Base-by-base conservation (phyloP, 2,329 filamentous ascomycete genomes). In the Paecilomyces sp. region DNA sequence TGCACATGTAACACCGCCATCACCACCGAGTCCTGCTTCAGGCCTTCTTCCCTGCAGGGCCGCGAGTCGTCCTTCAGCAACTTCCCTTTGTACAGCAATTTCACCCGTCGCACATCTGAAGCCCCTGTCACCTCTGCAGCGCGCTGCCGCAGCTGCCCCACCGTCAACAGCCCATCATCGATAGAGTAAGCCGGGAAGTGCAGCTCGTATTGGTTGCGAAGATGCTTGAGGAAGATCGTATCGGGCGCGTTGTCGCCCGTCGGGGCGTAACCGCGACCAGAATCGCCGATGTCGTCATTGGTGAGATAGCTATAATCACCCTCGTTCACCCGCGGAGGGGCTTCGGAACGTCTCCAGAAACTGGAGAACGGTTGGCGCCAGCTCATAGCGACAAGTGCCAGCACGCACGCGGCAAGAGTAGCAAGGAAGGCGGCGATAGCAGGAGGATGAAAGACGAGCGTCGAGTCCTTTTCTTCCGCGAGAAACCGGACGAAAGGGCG, bases 11-110 rank as follows among this genome's bases (percentile, higher is more conserved):
- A 77, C 30, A 80, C 74, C 47, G 80, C 77, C 58, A 79, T 66
- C 55, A 81, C 71, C 64, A 79, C 75, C 3, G 77, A 80, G 56
- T 80, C 73, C 62, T 81, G 79, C 62, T 80, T 80, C 36, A 81
- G 68, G 15, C 77, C 75, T 60, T 79, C 77, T 36, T 71, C 66
- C 61, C 74, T 75, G 59, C 78, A 76, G 9, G 74, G 66, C 50
- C 63, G 63, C 4, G 63, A 58, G 63, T 81, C 74, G 60, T 79
- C 69, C 57, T 75, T 76, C 55, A 81, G 65, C 36, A 78, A 62
- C 31, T 72, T 75, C 28, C 77, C 77, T 66, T 80, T 81, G 67
- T 81, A 81, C 3, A 81, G 68, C 36, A 81, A 62, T 58, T 74
- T 74, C 60, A 81, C 69, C 25, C 72, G 70, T 47, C 72, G 66